Percentiles rank a stretch among this genome's conserved stretches.
phyloP scores from a whole-genome alignment of 257 asterid genomes.

The Craterostigma plantagineum region DNA sequence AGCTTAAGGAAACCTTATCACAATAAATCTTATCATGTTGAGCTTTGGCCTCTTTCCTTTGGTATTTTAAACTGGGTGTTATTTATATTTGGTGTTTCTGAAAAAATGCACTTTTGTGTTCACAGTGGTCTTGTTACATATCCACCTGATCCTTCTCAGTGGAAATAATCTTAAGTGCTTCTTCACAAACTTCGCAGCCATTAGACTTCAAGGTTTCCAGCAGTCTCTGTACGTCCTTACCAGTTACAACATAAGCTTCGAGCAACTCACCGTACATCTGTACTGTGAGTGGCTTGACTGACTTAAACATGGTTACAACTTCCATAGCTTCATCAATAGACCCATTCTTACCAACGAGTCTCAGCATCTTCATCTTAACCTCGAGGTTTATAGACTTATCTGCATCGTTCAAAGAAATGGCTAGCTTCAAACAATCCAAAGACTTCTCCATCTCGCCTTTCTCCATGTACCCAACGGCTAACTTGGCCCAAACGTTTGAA shows the following conservation, averaged over 20 bases:
- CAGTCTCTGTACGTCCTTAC: slow-evolving; percentile 22
- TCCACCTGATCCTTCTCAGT: slow-evolving; percentile 5
- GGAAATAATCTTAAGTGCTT: slow-evolving; percentile 25
- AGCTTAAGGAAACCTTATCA: slow-evolving; percentile 48
- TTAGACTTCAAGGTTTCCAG: slow-evolving; percentile 27
- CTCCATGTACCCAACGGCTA: slow-evolving; percentile 45
- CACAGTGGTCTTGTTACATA: no score
- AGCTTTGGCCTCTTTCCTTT: no score
- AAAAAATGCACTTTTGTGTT: no score
- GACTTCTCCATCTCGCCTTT: slow-evolving; percentile 29
- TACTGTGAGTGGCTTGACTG: slow-evolving; percentile 13
- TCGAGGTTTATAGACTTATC: slow-evolving; percentile 20
- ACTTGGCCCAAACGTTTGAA: slow-evolving; percentile 34
- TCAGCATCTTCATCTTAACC: slow-evolving; percentile 16
- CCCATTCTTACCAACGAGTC: slow-evolving; percentile 26
- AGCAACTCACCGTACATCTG: slow-evolving; percentile 25
- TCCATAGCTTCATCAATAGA: slow-evolving; percentile 17
- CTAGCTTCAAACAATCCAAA: slow-evolving; percentile 27
- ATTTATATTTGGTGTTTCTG: no score
- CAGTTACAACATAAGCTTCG: slow-evolving; percentile 15
- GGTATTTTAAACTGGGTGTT: no score
- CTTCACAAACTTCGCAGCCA: slow-evolving; percentile 28
- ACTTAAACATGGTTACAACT: slow-evolving; percentile 20
- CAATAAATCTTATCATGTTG: slow-evolving; percentile 25
- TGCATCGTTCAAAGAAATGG: slow-evolving; percentile 18